Evolutionary conservation across 2,329 filamentous ascomycete species (phyloP).

Genomic region (Fusarium xylarioides): DNA sequence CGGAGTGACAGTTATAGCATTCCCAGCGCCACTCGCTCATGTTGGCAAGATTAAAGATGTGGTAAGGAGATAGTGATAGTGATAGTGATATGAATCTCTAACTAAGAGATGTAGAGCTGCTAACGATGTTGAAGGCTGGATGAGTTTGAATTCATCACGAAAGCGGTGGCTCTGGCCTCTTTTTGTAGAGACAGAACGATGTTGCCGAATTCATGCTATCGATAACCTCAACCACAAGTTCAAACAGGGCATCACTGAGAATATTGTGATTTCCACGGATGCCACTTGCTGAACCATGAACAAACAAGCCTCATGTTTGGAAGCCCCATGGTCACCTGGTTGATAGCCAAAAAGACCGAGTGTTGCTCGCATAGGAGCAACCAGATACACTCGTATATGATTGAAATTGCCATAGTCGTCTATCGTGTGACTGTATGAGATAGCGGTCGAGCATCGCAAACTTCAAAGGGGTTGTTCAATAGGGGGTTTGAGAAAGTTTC

Average conservation of each 20-base stretch:
- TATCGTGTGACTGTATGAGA: neutral
- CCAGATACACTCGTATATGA: neutral
- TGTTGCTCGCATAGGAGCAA: neutral
- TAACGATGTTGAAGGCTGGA: neutral
- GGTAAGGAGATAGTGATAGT: neutral
- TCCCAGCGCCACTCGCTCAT: neutral
- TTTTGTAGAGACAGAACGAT: neutral
- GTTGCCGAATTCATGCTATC: neutral
- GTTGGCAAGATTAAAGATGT: neutral
- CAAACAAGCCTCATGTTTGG: neutral
- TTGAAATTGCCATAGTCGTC: slow-evolving; percentile 5
- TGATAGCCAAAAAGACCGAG: neutral
- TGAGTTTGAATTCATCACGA: neutral
- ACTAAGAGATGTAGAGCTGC: neutral
- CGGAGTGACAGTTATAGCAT: neutral
- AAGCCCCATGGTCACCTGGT: neutral
- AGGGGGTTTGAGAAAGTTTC: neutral
- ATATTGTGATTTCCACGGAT: slow-evolving; percentile 1
- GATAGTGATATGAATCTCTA: neutral
- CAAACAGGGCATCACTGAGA: neutral
- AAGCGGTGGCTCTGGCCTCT: neutral
- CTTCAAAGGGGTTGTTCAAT: neutral
- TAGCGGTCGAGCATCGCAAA: neutral
- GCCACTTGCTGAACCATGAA: neutral
- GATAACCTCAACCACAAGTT: neutral